Evolutionary conservation across 495 filamentous ascomycete genomes (phyloP).

Genomic region (Diplogelasinospora grovesii): DNA sequence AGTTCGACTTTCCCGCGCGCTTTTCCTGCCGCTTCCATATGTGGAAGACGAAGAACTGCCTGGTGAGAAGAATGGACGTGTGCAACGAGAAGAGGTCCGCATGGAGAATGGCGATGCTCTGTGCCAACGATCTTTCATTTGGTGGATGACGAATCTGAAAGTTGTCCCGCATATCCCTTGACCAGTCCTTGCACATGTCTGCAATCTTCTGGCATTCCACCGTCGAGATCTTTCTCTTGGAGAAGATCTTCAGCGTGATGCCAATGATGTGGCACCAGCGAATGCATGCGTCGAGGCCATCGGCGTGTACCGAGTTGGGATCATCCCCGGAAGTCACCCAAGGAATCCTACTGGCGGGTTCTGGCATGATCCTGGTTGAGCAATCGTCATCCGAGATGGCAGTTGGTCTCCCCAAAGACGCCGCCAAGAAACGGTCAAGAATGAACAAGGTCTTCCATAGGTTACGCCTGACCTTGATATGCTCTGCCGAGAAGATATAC

Average conservation of each 20-base stretch:
- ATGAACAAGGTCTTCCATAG: constrained; percentile 57
- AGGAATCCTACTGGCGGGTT: constrained; percentile 36
- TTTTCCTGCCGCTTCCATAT: constrained; percentile 29
- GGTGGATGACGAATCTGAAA: no score
- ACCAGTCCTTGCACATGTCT: constrained; percentile 46
- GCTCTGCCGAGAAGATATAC: constrained; percentile 37
- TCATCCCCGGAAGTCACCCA: constrained; percentile 22
- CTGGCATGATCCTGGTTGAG: constrained; percentile 33
- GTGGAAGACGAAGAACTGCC: constrained; percentile 60
- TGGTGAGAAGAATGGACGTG: constrained; percentile 64
- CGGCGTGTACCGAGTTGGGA: constrained; percentile 20
- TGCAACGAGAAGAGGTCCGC: constrained; percentile 65
- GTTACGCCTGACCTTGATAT: constrained; percentile 43
- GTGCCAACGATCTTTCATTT: no score
- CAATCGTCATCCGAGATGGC: constrained; percentile 58
- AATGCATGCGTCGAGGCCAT: constrained; percentile 47
- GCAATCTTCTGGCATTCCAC: constrained; percentile 59
- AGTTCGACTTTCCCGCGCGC: constrained; percentile 24
- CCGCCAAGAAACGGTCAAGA: constrained; percentile 54
- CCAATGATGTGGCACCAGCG: constrained; percentile 59
- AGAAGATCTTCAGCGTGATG: constrained; percentile 61
- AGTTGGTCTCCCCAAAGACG: constrained; percentile 52
- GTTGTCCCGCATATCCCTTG: no score
- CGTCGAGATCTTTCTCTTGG: constrained; percentile 62
- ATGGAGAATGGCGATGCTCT: constrained; percentile 60